Base-by-base conservation (phyloP, 1,284 basidiomycete genomes). In the Stygiomarasmius scandens region DNA sequence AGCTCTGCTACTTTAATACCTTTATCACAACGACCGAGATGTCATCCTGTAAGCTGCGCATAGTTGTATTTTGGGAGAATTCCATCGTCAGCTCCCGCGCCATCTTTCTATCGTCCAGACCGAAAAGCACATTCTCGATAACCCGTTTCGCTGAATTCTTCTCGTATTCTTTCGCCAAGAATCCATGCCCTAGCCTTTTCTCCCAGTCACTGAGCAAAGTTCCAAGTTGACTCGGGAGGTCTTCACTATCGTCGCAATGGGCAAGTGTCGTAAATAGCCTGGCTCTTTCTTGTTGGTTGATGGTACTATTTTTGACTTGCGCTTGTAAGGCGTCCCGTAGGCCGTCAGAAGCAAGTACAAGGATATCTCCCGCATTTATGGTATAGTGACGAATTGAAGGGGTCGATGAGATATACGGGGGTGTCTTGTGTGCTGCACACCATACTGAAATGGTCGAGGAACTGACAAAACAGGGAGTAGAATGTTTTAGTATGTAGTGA, bases 331-430 rank as follows among this genome's bases (percentile, higher is more conserved):
- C 2, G 12, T 61, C 56, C 2, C 46, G 52, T 16, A 61, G 53
- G 0, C 59, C 59, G 41, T 60, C 59, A 3, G 59, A 58, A 1
- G 59, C 49, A 5, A 61, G 38, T 4, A 61, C 12, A 24, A 61
- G 38, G 1, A 58, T 1, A 24, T 60, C 52, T 2, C 52, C 59
- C 0, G 56, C 52, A 1, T 12, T 2, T 12, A 60, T 19, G 2
- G 20, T 16, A 20, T 58, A 52, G 25, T 23, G 49, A n/a, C 25
- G 49, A 22, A 60, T 3, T 3, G 45, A 38, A 16, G 59, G 52
- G 2, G 56, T 52, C 12, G 59, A 60, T 0, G 23, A 47, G 22
- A 60, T 24, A 43, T 60, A 60, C 0, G 59, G 59, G 9, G 56
- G 56, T 19, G 27, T 25, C 12, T 41, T 20, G 14, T 38, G 8